Percentiles rank a stretch among this genome's conserved stretches.
Conservation (phyloP, 768 basidiomycete genomes). For the Dacryopinax primogenitus region DNA sequence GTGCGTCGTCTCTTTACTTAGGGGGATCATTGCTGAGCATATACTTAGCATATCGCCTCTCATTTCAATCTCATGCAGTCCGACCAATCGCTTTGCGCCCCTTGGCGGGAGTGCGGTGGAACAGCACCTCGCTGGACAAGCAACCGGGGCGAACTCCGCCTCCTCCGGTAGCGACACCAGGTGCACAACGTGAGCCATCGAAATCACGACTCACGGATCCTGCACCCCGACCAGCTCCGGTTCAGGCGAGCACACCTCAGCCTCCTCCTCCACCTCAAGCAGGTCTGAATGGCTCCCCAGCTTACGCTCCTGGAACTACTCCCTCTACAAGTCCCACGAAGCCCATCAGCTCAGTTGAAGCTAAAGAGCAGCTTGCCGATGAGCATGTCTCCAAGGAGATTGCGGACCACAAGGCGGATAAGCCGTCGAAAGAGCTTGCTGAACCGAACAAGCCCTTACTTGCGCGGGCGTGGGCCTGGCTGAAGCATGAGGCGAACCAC, state of each 20-base stretch:
- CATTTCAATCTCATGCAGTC: neutral
- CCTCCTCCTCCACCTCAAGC: neutral
- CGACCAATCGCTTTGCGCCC: neutral
- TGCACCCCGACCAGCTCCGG: neutral
- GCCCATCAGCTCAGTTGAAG: neutral
- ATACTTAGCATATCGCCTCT: neutral
- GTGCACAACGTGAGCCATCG: neutral
- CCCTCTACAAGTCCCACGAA: neutral
- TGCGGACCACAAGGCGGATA: neutral
- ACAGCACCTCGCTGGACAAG: slow-evolving; percentile 5
- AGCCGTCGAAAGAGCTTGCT: slow-evolving; percentile 2
- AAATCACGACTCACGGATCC: neutral
- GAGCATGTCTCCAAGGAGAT: neutral
- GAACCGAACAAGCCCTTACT: slow-evolving; percentile 21
- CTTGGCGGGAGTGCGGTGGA: neutral
- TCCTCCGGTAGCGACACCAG: neutral
- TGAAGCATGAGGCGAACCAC: slow-evolving; percentile 91
- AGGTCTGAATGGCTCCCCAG: neutral
- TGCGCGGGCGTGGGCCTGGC: slow-evolving; percentile 70
- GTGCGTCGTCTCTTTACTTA: neutral
- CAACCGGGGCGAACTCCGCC: neutral
- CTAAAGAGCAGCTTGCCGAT: neutral
- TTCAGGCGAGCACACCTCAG: neutral
- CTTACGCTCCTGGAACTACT: neutral
- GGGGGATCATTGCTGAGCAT: neutral